Conservation (phyloP, 2,329 filamentous ascomycete species). For the Aspergillus aculeatinus region DNA sequence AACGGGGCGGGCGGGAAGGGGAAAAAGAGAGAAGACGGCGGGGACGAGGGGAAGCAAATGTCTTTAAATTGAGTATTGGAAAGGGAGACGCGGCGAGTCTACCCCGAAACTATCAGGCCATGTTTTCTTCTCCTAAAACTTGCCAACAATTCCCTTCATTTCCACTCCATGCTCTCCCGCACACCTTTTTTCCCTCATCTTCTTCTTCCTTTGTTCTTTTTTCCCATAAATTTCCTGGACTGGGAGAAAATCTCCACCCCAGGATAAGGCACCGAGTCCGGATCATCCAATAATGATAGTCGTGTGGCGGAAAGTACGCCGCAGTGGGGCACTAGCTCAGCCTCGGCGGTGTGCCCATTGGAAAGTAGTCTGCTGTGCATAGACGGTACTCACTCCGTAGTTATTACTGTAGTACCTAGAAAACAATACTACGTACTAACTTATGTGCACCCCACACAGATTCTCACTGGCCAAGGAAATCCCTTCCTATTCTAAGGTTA, state of each 20-base stretch:
- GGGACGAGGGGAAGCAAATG: conserved; percentile 7
- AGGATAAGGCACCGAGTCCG: neutral
- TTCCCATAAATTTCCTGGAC: conserved; percentile 9
- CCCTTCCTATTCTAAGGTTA: too few species aligned
- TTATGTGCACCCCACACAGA: too few species aligned
- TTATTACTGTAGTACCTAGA: too few species aligned
- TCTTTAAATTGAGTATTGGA: conserved; percentile 5
- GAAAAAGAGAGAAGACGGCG: conserved; percentile 10
- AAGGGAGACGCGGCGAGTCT: conserved; percentile 7
- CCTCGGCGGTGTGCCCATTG: neutral
- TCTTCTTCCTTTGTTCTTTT: conserved; percentile 1
- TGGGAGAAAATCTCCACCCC: neutral
- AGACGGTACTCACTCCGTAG: too few species aligned
- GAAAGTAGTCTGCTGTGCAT: neutral
- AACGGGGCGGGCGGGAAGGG: conserved; percentile 2
- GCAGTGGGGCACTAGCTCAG: neutral
- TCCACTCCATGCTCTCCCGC: neutral
- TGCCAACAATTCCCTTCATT: neutral
- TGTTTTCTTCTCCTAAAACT: neutral
- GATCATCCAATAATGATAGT: neutral
- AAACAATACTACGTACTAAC: too few species aligned
- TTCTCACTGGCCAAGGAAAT: too few species aligned
- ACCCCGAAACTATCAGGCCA: conserved; percentile 12
- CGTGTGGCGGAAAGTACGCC: neutral
- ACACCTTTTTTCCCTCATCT: neutral